phyloP scores from a whole-genome alignment of 2,329 filamentous ascomycete species.

The Penicillium italicum region DNA sequence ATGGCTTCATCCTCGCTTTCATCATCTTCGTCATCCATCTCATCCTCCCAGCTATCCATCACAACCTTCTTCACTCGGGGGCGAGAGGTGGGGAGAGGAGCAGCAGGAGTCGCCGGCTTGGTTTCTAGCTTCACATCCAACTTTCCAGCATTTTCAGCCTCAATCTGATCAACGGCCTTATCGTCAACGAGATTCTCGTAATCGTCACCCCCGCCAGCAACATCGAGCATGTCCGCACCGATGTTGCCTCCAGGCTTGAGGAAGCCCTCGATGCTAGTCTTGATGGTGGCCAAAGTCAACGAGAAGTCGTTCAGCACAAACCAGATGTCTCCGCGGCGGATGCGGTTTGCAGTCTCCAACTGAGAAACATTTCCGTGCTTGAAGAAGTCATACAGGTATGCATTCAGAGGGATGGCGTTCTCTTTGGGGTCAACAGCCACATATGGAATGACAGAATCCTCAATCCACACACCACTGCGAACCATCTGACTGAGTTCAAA shows the following conservation, averaged over 20 bases:
- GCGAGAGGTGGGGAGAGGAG: not conserved
- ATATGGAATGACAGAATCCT: constrained; percentile 68
- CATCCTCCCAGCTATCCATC: constrained; percentile 26
- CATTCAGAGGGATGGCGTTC: constrained; percentile 41
- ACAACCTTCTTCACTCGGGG: not conserved
- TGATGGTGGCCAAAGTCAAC: constrained; percentile 43
- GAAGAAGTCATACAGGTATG: constrained; percentile 67
- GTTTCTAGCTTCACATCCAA: not conserved
- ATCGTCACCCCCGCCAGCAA: constrained; percentile 29
- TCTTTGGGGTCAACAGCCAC: constrained; percentile 60
- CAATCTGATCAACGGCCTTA: constrained; percentile 1
- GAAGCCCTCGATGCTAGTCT: constrained; percentile 32
- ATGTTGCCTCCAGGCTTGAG: constrained; percentile 20
- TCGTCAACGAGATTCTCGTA: constrained; percentile 23
- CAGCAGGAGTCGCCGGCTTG: not conserved
- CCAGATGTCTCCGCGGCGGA: constrained; percentile 67
- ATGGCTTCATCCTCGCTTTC: not conserved
- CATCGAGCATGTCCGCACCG: constrained; percentile 21
- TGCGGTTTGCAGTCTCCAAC: constrained; percentile 61
- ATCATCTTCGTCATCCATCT: constrained; percentile 2
- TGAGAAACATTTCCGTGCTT: constrained; percentile 64
- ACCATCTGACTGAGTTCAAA: constrained; percentile 64
- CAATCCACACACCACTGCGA: constrained; percentile 68
- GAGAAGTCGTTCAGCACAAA: constrained; percentile 67
- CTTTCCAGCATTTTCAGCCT: not conserved